A percentile compares a stretch with the other conserved stretches of the same genome.
These are phyloP conservation scores for Mychonastes homosphaera DNA, from an alignment of 139 green algal genomes.

Conservation along the genomic window DNA sequence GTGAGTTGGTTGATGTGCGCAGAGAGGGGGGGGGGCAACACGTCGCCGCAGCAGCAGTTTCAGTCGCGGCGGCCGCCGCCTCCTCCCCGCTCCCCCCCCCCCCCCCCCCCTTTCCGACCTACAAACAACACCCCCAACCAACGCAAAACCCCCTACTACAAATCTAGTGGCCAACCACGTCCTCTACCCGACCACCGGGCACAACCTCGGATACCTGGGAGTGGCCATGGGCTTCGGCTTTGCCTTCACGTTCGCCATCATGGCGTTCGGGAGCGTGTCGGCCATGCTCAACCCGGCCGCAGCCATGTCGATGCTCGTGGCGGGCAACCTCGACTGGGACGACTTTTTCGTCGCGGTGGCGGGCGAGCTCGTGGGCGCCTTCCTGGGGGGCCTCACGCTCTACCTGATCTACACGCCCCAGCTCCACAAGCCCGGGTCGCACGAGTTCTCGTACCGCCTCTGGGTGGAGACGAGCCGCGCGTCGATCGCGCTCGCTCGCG, in stretches of 20 bases:
- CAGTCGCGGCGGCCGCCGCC: no score
- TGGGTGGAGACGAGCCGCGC: not conserved
- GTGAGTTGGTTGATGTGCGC: no score
- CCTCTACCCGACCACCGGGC: constrained; percentile 6
- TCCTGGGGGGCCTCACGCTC: constrained; percentile 12
- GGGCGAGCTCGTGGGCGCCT: constrained; percentile 12
- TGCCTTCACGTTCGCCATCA: constrained; percentile 13
- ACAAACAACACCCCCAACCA: no score
- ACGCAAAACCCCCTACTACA: no score
- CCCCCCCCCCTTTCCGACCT: no score
- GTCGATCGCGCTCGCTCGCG: no score
- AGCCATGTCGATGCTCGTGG: constrained; percentile 8
- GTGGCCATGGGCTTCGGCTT: constrained; percentile 17
- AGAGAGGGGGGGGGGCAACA: no score
- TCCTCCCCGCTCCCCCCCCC: no score
- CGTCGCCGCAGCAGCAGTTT: no score
- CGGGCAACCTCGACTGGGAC: constrained; percentile 5
- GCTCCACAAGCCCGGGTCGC: constrained; percentile 8
- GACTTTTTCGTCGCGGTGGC: constrained; percentile 16
- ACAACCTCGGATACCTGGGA: constrained; percentile 10
- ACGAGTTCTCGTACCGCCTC: not conserved
- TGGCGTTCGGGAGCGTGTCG: constrained; percentile 17
- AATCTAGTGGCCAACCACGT: constrained; percentile 24
- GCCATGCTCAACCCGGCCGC: constrained; percentile 21
- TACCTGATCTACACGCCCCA: constrained; percentile 20